phyloP scores from a whole-genome alignment of 2,329 filamentous ascomycete species.

The Remersonia thermophila region DNA sequence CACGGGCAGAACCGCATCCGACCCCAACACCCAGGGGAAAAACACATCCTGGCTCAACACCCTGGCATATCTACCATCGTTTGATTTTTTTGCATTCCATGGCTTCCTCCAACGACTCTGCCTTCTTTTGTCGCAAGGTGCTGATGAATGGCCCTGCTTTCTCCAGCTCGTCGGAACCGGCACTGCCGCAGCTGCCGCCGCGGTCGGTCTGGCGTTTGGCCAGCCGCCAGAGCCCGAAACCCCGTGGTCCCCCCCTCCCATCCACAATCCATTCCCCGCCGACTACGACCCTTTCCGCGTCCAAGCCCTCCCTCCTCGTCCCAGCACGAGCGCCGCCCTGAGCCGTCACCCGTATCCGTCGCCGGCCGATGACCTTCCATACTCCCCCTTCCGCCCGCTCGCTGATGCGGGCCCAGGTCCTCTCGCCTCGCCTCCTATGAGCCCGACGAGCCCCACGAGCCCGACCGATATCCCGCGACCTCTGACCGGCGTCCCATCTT shows the following conservation, averaged over 20 bases:
- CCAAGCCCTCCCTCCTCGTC: constrained; percentile 26
- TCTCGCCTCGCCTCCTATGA: constrained; percentile 19
- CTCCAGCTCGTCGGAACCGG: constrained; percentile 47
- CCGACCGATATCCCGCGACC: constrained; percentile 20
- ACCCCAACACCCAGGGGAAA: neutral
- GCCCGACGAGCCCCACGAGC: constrained; percentile 18
- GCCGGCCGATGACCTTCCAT: constrained; percentile 20
- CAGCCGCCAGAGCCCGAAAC: constrained; percentile 34
- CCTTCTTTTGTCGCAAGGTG: no score
- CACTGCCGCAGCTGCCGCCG: constrained; percentile 48
- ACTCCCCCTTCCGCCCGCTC: constrained; percentile 19
- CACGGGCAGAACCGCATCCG: constrained; percentile 1
- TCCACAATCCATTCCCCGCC: constrained; percentile 21
- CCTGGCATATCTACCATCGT: no score
- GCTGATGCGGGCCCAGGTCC: constrained; percentile 11
- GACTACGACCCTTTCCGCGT: constrained; percentile 20
- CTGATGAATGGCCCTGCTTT: no score
- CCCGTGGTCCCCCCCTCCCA: constrained; percentile 20
- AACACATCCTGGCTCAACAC: constrained; percentile 5
- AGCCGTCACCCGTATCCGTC: constrained; percentile 17
- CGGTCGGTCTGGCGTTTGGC: constrained; percentile 47
- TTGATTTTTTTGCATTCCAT: no score
- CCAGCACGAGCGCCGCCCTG: constrained; percentile 31
- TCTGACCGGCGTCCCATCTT: constrained; percentile 24
- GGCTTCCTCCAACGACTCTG: no score